A percentile compares a stretch with the other conserved stretches of the same genome.
These are phyloP conservation scores for Cystofilobasidium bisporidii DNA, from an alignment of 768 basidiomycete genomes.

Conservation along the genomic window DNA sequence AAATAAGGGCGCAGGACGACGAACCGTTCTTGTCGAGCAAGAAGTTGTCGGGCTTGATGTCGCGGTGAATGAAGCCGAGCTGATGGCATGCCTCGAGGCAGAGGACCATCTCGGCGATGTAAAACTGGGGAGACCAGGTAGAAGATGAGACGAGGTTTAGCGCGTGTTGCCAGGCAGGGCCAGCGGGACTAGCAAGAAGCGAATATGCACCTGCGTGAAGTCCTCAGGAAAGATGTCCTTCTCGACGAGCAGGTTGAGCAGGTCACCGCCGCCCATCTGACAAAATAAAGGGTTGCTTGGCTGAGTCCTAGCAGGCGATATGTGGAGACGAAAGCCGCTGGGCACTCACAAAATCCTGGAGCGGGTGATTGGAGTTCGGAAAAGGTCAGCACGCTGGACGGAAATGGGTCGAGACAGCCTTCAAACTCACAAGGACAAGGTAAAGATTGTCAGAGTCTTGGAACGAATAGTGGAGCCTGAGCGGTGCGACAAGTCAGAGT, in stretches of 20 bases:
- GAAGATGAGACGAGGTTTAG: too few species aligned
- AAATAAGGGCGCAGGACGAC: neutral
- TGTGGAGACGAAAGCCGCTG: too few species aligned
- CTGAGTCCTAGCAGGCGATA: too few species aligned
- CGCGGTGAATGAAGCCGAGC: slow-evolving; percentile 85
- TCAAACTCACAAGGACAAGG: slow-evolving; percentile 52
- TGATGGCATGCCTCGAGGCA: slow-evolving; percentile 59
- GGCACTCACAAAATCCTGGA: too few species aligned
- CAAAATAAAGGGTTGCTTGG: slow-evolving; percentile 50
- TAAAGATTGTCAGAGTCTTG: slow-evolving; percentile 93
- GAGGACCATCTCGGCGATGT: slow-evolving; percentile 94
- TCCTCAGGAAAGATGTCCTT: slow-evolving; percentile 80
- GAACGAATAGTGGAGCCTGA: slow-evolving; percentile 66
- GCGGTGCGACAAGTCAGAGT: neutral
- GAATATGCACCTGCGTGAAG: slow-evolving; percentile 42
- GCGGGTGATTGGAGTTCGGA: too few species aligned
- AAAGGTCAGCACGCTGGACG: too few species aligned
- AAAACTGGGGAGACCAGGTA: too few species aligned
- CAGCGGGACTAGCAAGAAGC: neutral
- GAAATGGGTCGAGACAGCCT: slow-evolving; percentile 33
- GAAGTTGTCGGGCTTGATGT: slow-evolving; percentile 83
- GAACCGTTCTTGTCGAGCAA: slow-evolving; percentile 60
- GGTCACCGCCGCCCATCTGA: slow-evolving; percentile 93
- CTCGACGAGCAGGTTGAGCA: slow-evolving; percentile 90
- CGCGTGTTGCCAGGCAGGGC: neutral